These are phyloP conservation scores for Morella rubra DNA, from an alignment of 306 rosid species.

Conservation along the genomic window DNA sequence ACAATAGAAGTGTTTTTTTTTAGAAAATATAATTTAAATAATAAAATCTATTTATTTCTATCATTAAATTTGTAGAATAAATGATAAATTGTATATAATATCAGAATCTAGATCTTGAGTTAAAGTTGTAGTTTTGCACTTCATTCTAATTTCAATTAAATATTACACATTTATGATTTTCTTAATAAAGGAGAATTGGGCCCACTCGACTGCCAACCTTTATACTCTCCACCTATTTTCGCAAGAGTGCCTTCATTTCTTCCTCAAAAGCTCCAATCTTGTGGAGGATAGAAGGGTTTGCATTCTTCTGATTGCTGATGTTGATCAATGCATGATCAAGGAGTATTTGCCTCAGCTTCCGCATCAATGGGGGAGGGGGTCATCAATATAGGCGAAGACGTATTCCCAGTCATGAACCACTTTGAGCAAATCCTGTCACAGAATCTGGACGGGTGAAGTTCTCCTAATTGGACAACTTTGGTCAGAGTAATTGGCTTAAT, in stretches of 20 bases:
- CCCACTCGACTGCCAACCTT: slow-evolving; percentile 50
- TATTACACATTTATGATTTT: too few species aligned
- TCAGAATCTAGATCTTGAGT: too few species aligned
- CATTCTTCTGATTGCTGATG: slow-evolving; percentile 50
- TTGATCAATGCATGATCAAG: slow-evolving; percentile 72
- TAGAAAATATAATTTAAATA: too few species aligned
- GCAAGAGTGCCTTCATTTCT: slow-evolving; percentile 59
- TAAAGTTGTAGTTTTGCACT: too few species aligned
- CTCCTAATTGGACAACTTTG: slow-evolving; percentile 54
- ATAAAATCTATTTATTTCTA: too few species aligned
- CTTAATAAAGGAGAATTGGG: too few species aligned
- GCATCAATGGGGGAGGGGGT: slow-evolving; percentile 85
- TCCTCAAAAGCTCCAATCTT: slow-evolving; percentile 75
- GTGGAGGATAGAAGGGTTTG: slow-evolving; percentile 73
- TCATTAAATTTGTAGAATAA: too few species aligned
- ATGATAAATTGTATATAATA: too few species aligned
- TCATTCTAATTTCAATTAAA: too few species aligned
- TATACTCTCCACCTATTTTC: slow-evolving; percentile 68
- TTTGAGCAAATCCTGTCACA: slow-evolving; percentile 77
- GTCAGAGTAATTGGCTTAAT: slow-evolving; percentile 70
- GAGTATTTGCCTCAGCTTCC: slow-evolving; percentile 63
- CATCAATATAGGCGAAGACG: slow-evolving; percentile 67
- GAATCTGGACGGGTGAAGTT: slow-evolving; percentile 79
- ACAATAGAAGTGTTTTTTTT: too few species aligned
- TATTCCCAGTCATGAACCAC: slow-evolving; percentile 77